Evolutionary conservation across 352 stramenopile genomes (phyloP).

Genomic region (Phytophthora colocasiae): DNA sequence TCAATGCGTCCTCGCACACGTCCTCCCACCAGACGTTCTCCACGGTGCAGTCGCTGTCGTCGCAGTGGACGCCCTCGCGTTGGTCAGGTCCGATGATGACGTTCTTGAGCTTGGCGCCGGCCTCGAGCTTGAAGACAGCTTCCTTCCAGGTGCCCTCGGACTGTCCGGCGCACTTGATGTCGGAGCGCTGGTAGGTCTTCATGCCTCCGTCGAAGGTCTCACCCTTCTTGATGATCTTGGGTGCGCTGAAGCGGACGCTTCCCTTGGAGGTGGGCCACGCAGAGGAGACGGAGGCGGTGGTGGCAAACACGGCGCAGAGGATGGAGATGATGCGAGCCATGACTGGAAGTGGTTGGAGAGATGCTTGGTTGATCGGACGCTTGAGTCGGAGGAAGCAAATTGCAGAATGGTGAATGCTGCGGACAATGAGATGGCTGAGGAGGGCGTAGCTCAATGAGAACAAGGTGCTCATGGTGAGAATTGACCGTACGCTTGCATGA

Average conservation of each 20-base stretch:
- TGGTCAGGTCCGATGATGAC: constrained; percentile 50
- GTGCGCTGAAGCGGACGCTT: constrained; percentile 36
- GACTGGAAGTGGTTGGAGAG: background rate
- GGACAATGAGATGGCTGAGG: background rate
- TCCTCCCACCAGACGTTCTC: constrained; percentile 46
- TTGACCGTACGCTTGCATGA: too few relatives aligned
- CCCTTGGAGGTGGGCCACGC: constrained; percentile 39
- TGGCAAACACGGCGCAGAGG: constrained; percentile 11
- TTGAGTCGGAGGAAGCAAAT: constrained; percentile 29
- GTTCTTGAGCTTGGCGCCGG: constrained; percentile 48
- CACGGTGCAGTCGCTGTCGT: constrained; percentile 35
- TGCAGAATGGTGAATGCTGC: constrained; percentile 22
- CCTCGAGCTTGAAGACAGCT: constrained; percentile 43
- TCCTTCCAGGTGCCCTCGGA: constrained; percentile 28
- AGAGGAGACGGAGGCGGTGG: constrained; percentile 16
- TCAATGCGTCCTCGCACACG: constrained; percentile 48
- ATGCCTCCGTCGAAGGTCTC: constrained; percentile 40
- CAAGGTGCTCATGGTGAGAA: background rate
- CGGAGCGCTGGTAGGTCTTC: constrained; percentile 53
- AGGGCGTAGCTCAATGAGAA: background rate
- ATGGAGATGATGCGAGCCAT: constrained; percentile 31
- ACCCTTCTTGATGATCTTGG: constrained; percentile 45
- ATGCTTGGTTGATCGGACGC: background rate
- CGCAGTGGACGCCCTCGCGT: constrained; percentile 43
- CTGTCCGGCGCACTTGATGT: constrained; percentile 40